phyloP scores from a whole-genome alignment of 495 filamentous ascomycete genomes.

The Daldinia concentrica region DNA sequence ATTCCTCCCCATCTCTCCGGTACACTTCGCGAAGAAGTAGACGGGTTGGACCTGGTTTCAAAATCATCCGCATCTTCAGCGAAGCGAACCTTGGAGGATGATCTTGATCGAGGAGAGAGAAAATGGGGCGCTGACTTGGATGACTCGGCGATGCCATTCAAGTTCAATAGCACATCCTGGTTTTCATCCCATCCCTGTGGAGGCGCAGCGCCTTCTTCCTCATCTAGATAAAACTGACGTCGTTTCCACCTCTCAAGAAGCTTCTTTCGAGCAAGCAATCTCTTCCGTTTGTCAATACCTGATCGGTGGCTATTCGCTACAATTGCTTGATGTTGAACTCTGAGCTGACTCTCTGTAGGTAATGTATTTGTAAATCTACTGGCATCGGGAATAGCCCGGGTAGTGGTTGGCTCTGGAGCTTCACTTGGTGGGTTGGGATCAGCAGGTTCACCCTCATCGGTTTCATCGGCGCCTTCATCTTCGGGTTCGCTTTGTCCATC shows the following conservation, averaged over 20 bases:
- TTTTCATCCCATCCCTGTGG: conserved; percentile 74
- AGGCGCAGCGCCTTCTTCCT: conserved; percentile 74
- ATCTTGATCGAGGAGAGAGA: conserved; percentile 74
- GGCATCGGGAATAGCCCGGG: conserved; percentile 36
- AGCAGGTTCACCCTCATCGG: conserved; percentile 30
- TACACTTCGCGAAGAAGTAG: conserved; percentile 81
- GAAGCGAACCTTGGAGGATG: conserved; percentile 86
- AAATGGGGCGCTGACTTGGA: conserved; percentile 55
- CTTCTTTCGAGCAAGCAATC: conserved; percentile 55
- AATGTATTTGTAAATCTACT: conserved; percentile 43
- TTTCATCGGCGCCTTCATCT: conserved; percentile 35
- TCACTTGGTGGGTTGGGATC: conserved; percentile 14
- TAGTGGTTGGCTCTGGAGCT: conserved; percentile 1
- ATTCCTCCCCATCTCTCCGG: conserved; percentile 85
- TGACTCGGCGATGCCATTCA: conserved; percentile 52
- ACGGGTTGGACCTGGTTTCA: conserved; percentile 78
- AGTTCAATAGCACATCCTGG: conserved; percentile 61
- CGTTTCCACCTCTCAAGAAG: conserved; percentile 77
- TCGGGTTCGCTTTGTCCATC: conserved; percentile 40
- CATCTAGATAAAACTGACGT: conserved; percentile 80
- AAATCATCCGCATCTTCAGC: conserved; percentile 78
- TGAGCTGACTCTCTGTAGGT: conserved; percentile 44
- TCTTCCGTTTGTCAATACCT: conserved; percentile 40
- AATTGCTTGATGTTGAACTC: conserved; percentile 37
- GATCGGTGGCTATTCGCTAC: conserved; percentile 30